Evolutionary conservation across 2,329 filamentous ascomycete species (phyloP).

Genomic region (Lachnellula willkommii): DNA sequence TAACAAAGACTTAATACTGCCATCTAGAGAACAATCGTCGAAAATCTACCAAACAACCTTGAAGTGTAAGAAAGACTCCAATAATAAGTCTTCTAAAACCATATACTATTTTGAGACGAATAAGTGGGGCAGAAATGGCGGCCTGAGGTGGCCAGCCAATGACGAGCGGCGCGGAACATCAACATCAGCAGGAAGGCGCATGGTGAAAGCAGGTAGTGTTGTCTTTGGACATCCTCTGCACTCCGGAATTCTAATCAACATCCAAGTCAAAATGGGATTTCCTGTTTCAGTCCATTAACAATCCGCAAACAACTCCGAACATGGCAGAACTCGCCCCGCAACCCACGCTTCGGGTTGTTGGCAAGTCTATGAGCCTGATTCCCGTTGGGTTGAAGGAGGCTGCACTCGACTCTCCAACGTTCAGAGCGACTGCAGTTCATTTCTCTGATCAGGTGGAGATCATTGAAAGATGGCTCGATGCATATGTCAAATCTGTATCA

Average conservation of each 20-base stretch:
- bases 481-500: conserved; percentile 57
- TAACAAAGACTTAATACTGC: too few relatives aligned
- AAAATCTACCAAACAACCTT: too few relatives aligned
- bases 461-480: conserved; percentile 87
- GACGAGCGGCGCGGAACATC: too few relatives aligned
- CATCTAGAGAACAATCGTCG: too few relatives aligned
- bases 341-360: conserved; percentile 18
- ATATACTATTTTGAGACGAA: too few relatives aligned
- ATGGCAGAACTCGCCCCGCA: conserved; percentile 21
- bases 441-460: conserved; percentile 88
- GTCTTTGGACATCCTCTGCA: background rate
- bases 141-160: too few relatives aligned
- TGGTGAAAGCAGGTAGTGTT: too few relatives aligned
- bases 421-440: conserved; percentile 79
- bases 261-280: background rate
- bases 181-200: too few relatives aligned
- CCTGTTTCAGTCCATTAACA: background rate
- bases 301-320: background rate
- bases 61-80: too few relatives aligned
- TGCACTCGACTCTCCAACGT: conserved; percentile 91
- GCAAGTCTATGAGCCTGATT: conserved; percentile 27
- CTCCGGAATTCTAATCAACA: background rate
- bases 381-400: conserved; percentile 91
- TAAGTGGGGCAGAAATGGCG: too few relatives aligned
- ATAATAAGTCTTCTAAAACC: too few relatives aligned